These are phyloP conservation scores for Saccharomycopsis amapae DNA, from an alignment of 805 yeast species.

Conservation along the genomic window DNA sequence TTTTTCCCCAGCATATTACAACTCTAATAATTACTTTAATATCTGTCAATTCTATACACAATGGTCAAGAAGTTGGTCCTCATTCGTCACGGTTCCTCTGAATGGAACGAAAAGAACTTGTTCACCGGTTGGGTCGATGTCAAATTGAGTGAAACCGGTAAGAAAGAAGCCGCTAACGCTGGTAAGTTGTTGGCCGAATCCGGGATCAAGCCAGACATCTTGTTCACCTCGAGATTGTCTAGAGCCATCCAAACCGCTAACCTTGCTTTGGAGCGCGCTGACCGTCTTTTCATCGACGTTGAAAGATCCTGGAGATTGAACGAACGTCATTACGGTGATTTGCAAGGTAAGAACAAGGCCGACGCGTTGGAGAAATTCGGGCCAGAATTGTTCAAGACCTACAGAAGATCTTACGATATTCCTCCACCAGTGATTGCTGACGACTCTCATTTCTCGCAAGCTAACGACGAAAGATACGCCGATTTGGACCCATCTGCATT, in stretches of 20 bases:
- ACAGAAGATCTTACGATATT: conserved; percentile 96
- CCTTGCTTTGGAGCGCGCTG: conserved; percentile 84
- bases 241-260: conserved; percentile 98
- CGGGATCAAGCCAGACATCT: conserved; percentile 75
- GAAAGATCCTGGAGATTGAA: conserved; percentile 96
- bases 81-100: conserved; percentile 99
- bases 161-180: conserved; percentile 86
- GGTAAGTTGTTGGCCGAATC: conserved; percentile 88
- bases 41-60: not conserved
- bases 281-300: conserved; percentile 84
- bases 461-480: conserved; percentile 75
- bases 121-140: conserved; percentile 99
- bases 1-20: too few relatives aligned
- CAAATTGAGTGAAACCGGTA: conserved; percentile 73
- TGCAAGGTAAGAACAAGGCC: conserved; percentile 98
- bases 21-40: too few relatives aligned
- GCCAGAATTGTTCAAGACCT: conserved; percentile 85
- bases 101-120: conserved; percentile 96
- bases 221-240: conserved; percentile 84
- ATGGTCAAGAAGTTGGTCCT: conserved; percentile 58
- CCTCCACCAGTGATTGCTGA: conserved; percentile 90
- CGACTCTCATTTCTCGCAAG: conserved; percentile 76
- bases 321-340: conserved; percentile 98
- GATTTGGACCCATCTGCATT: conserved; percentile 78
- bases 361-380: conserved; percentile 84